phyloP scores from a whole-genome alignment of 768 basidiomycete species.

The Crassisporium funariophilum region DNA sequence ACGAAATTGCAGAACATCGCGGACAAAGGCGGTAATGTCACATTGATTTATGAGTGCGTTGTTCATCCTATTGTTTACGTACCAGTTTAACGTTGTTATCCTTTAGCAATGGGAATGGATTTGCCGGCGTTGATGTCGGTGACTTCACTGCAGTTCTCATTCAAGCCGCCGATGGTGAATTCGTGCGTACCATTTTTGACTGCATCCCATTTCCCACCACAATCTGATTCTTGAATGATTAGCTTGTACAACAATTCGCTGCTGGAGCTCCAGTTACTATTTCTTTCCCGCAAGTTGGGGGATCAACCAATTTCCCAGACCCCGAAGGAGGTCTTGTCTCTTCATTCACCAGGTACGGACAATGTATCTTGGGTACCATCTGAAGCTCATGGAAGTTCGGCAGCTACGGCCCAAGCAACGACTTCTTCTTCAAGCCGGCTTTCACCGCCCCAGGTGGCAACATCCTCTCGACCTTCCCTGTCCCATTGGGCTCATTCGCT shows the following conservation, averaged over 20 bases:
- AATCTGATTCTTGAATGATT: conserved; percentile 2
- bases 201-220: neutral
- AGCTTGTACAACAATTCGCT: conserved; percentile 53
- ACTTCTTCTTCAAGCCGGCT: conserved; percentile 55
- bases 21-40: conserved; percentile 48
- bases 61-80: no score
- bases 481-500: conserved; percentile 31
- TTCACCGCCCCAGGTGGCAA: conserved; percentile 52
- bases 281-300: conserved; percentile 51
- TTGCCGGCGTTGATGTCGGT: conserved; percentile 41
- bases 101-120: conserved; percentile 50
- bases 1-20: conserved; percentile 54
- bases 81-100: no score
- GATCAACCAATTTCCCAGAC: conserved; percentile 40
- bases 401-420: conserved; percentile 61
- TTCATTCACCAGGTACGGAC: conserved; percentile 42
- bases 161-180: conserved; percentile 53
- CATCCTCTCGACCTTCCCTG: conserved; percentile 47
- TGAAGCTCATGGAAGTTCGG: neutral
- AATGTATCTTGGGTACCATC: neutral
- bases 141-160: conserved; percentile 49
- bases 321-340: conserved; percentile 57
- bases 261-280: conserved; percentile 41
- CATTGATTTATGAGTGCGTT: conserved; percentile 56
- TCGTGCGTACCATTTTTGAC: conserved; percentile 37